Conservation (phyloP, 1,284 basidiomycete genomes). For the Ceratobasidium papillatum region DNA sequence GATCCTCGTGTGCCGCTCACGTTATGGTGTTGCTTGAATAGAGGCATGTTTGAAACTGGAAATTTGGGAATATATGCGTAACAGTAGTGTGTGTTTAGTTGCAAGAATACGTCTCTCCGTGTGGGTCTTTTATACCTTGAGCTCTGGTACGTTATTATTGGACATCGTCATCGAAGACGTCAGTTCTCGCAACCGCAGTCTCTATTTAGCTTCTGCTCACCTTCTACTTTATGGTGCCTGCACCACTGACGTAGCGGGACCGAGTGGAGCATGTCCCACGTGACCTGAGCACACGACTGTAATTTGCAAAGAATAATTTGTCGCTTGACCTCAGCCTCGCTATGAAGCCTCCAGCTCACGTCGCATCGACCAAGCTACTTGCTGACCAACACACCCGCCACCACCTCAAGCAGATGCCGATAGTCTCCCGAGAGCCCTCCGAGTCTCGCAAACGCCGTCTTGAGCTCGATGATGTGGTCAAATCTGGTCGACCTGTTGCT, state of each 20-base stretch:
- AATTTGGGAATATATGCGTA: conserved; percentile 1
- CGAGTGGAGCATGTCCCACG: neutral
- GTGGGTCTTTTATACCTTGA: conserved; percentile 14
- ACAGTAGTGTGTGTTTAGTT: neutral
- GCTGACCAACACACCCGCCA: conserved; percentile 36
- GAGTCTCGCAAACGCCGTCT: conserved; percentile 35
- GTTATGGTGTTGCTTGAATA: conserved; percentile 37
- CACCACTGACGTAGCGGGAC: conserved; percentile 16
- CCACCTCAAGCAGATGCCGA: conserved; percentile 28
- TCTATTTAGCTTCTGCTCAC: no score
- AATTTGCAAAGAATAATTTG: conserved; percentile 40
- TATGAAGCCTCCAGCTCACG: conserved; percentile 38
- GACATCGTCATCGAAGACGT: conserved; percentile 19
- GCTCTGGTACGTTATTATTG: neutral
- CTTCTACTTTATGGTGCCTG: neutral
- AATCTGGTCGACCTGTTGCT: conserved; percentile 18
- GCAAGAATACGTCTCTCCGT: neutral
- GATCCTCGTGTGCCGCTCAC: neutral
- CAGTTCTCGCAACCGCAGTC: no score
- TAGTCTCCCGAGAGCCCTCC: conserved; percentile 9
- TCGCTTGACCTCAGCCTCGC: conserved; percentile 8
- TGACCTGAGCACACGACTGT: neutral
- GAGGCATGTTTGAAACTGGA: conserved; percentile 21
- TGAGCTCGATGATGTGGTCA: conserved; percentile 24
- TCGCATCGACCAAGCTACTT: conserved; percentile 28